These are phyloP conservation scores for Suhomyces panamericanus DNA, from an alignment of 1,139 yeast genomes.

Conservation along the genomic window DNA sequence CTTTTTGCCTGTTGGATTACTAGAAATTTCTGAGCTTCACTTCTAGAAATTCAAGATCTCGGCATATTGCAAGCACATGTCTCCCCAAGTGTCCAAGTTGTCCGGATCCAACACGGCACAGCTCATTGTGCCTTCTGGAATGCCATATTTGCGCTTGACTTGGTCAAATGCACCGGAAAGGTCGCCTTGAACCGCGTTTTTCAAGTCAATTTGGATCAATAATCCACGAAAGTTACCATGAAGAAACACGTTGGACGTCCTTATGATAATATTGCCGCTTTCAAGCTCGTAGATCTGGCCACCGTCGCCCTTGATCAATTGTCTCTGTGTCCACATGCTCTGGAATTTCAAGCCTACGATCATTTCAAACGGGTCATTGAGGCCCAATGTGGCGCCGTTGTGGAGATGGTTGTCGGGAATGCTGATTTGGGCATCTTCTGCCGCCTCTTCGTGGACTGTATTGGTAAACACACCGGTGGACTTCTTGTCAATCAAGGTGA, in stretches of 20 bases:
- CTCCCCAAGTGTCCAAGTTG: constrained; percentile 38
- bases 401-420: constrained; percentile 43
- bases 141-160: constrained; percentile 37
- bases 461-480: constrained; percentile 47
- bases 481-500: constrained; percentile 53
- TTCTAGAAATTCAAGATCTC: constrained; percentile 42
- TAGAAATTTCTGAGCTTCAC: no score
- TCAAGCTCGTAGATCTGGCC: constrained; percentile 60
- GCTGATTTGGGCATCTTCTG: constrained; percentile 22
- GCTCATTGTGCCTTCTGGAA: constrained; percentile 44
- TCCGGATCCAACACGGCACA: constrained; percentile 32
- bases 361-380: constrained; percentile 51
- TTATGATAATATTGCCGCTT: constrained; percentile 45
- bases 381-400: constrained; percentile 48
- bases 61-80: constrained; percentile 49
- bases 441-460: constrained; percentile 38
- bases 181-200: constrained; percentile 11
- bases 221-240: constrained; percentile 77
- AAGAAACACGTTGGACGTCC: constrained; percentile 69
- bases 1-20: no score
- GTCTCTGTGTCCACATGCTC: constrained; percentile 71
- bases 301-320: constrained; percentile 76
- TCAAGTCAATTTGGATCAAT: constrained; percentile 54
- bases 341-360: constrained; percentile 58
- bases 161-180: constrained; percentile 22